Evolutionary conservation across 768 basidiomycete genomes (phyloP).

Genomic region (Lyophyllum decastes): DNA sequence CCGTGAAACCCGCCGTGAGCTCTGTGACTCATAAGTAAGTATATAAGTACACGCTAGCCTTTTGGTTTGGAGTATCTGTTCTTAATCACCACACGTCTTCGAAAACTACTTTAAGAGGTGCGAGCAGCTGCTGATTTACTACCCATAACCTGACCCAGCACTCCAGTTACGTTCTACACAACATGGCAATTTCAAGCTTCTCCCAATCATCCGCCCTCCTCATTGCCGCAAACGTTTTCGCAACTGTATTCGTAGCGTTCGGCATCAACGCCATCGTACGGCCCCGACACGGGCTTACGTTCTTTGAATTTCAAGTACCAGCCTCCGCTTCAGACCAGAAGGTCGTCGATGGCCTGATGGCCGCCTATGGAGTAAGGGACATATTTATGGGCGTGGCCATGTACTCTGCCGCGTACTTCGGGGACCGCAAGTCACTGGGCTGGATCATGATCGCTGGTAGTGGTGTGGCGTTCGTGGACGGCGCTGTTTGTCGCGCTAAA

Average conservation of each 20-base stretch:
- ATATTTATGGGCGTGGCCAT: constrained; percentile 17
- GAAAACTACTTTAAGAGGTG: too few relatives aligned
- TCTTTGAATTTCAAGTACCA: constrained; percentile 12
- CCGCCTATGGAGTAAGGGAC: constrained; percentile 13
- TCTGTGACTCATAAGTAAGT: too few relatives aligned
- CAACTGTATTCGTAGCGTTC: constrained; percentile 14
- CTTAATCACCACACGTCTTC: too few relatives aligned
- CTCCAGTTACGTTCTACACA: background rate
- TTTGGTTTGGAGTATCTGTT: too few relatives aligned
- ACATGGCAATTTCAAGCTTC: background rate
- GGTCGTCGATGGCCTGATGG: constrained; percentile 15
- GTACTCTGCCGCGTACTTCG: constrained; percentile 9
- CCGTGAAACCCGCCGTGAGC: too few relatives aligned
- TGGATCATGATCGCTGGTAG: constrained; percentile 15
- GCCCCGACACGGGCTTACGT: constrained; percentile 10
- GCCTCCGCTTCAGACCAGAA: constrained; percentile 1
- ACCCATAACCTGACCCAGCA: background rate
- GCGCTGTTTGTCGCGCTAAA: constrained; percentile 2
- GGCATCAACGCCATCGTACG: constrained; percentile 15
- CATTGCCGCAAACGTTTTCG: constrained; percentile 12
- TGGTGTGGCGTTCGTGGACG: constrained; percentile 14
- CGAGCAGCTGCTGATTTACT: background rate
- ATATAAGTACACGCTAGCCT: too few relatives aligned
- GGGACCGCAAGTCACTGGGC: constrained; percentile 12
- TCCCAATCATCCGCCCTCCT: constrained; percentile 9